Percentiles rank a stretch among this genome's conserved stretches.
Evolutionary conservation across 306 rosid genomes (phyloP).

Genomic region (Delonix regia): DNA sequence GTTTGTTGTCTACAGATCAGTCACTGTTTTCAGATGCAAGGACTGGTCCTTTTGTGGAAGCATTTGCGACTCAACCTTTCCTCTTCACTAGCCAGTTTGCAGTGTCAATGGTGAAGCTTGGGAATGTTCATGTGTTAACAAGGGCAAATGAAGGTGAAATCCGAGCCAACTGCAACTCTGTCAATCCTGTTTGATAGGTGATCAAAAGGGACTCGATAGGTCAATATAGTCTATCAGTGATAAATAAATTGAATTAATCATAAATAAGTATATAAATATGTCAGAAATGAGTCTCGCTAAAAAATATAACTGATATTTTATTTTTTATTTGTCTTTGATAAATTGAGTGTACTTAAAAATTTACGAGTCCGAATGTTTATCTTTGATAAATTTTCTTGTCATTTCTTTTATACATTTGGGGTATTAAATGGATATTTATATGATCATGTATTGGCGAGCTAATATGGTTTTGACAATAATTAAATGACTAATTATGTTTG

Average conservation of each 20-base stretch:
- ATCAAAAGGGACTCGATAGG: not conserved
- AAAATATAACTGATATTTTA: too few species aligned
- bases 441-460: not conserved
- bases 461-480: not conserved
- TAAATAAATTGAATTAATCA: too few species aligned
- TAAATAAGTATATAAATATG: too few species aligned
- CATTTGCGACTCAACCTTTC: constrained; percentile 65
- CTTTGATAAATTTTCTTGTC: not conserved
- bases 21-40: constrained; percentile 61
- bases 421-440: not conserved
- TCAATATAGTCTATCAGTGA: too few species aligned
- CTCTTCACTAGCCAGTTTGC: constrained; percentile 76
- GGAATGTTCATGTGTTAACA: constrained; percentile 82
- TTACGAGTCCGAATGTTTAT: not conserved
- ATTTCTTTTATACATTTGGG: not conserved
- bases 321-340: not conserved
- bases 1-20: constrained; percentile 78
- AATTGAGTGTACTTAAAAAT: not conserved
- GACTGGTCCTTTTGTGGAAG: constrained; percentile 69
- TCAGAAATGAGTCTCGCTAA: too few species aligned
- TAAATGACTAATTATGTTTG: not conserved
- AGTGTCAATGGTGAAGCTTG: constrained; percentile 83
- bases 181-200: constrained; percentile 38
- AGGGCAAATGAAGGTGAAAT: constrained; percentile 76
- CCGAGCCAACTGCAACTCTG: constrained; percentile 70